Evolutionary conservation across 441 rosid species (phyloP).

Genomic region (Populus tomentosa): DNA sequence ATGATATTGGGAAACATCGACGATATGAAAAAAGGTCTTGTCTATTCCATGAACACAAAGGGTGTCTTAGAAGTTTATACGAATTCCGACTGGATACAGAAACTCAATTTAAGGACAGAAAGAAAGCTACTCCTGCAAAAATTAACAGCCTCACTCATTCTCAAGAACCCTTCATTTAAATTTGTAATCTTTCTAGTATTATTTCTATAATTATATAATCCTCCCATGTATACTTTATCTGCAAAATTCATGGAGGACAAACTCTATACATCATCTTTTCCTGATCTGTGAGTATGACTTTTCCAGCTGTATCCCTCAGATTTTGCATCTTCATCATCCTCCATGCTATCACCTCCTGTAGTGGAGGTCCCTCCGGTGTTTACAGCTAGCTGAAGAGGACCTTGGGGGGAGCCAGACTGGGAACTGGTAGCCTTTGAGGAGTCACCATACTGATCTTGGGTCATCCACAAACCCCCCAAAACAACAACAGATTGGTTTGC

Average conservation of each 20-base stretch:
- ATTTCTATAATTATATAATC: constrained; percentile 29
- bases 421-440: constrained; percentile 48
- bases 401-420: constrained; percentile 76
- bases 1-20: neutral
- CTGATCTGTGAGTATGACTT: constrained; percentile 39
- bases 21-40: neutral
- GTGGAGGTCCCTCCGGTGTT: constrained; percentile 56
- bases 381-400: constrained; percentile 72
- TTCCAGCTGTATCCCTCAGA: constrained; percentile 79
- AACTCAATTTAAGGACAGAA: constrained; percentile 31
- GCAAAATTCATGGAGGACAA: constrained; percentile 56
- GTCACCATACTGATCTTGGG: constrained; percentile 54
- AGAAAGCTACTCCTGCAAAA: constrained; percentile 54
- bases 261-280: constrained; percentile 51
- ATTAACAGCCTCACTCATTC: constrained; percentile 32
- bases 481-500: constrained; percentile 53
- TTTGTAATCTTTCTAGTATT: constrained; percentile 28
- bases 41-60: constrained; percentile 24
- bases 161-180: constrained; percentile 22
- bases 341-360: constrained; percentile 76
- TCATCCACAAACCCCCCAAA: constrained; percentile 72
- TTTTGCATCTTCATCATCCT: constrained; percentile 72
- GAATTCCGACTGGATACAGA: constrained; percentile 28
- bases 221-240: constrained; percentile 46
- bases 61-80: constrained; percentile 23